Evolutionary conservation across 495 filamentous ascomycete genomes (phyloP), one percentile per base, ranked within the genome.

Genomic region (Talaromyces stipitatus): DNA sequence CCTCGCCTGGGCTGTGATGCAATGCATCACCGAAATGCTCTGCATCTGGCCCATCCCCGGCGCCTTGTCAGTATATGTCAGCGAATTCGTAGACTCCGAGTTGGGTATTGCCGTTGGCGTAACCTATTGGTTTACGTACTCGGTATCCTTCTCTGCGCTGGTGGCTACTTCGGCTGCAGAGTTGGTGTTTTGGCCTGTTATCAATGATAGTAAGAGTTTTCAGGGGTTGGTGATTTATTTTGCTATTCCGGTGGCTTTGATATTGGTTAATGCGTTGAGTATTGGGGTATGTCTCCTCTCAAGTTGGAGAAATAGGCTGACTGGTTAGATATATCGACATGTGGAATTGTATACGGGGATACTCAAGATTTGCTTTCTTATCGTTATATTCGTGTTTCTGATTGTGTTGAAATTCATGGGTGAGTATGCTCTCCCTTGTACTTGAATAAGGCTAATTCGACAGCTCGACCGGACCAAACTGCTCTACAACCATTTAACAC

Each of bases 41-140:
- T 69, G 69, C n/a, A 64, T 77, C 24, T 76, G 75, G 69, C 79
- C 78, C 0, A 70, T 81, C 4, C 67, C 78, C 0, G 73, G 73
- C 33, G 76, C 76, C 1, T 41, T 81, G 12, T 66, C 71, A 5
- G 69, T 75, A 30, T 80, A 72, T 58, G 75, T 78, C 5, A 62
- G 67, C n/a, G 64, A 69, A 24, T 81, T 79, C 61, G 72, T 80
- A 9, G 78, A 82, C 50, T 60, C 61, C 10, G 75, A 77, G 9
- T 60, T 82, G 41, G 77, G 75, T 0, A 75, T 72, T 23, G 68
- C 69, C 8, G 69, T 79, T 7, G 76, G 76, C 11, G 58, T 74
- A 16, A 65, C 69, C 46, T 80, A 82, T 58, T 81, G 77, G 78
- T 78, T 78, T 54, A 71, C 71, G 0, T 79, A 72, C 48, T 69